Evolutionary conservation across 192 early-diverging fungal genomes (phyloP), one percentile per base, ranked within the genome.

Genomic region (Entomortierella beljakovae): DNA sequence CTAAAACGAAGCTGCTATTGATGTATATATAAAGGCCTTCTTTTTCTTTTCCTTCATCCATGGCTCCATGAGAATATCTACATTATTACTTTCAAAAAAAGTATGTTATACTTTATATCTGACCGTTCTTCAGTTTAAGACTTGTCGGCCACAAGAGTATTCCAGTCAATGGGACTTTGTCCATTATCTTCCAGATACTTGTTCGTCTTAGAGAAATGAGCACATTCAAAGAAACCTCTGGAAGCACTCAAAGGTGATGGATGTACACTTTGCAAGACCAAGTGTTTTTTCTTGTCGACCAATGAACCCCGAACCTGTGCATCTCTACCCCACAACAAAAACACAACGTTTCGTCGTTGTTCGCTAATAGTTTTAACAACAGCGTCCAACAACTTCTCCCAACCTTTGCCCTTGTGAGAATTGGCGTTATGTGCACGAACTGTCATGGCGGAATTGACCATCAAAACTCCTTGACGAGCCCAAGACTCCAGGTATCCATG

Each of bases 311-410:
- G 95, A 84, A 95, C 95, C 76, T 95, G 94, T 26, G 96, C 95
- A 70, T 92, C 90, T 25, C 83, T 70, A 23, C 97, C 97, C 96
- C 97, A 99, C 26, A 98, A 86, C 82, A 99, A 90, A 83, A 99
- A 99, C 49, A 99, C 97, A 8, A 96, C 85, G 49, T 90, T 79
- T 1, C 40, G 52, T 3, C 82, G 76, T 34, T 87, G 80, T 7
- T 85, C 76, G 70, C 90, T 92, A 51, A 99, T 65, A 54, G 93
- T 84, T 23, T 84, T 66, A 38, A 99, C 85, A 23, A 97, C 91
- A 0, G 91, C 86, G 74, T 97, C 95, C 82, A 75, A 34, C 69
- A 99, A 92, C 49, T 83, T 79, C 61, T 91, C 92, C 97, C 96
- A 99, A 9, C 96, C 97, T 64, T 85, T 83, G 22, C 83, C 77